Conservation (phyloP, 345 rosid genomes). For the Hibiscus syriacus region DNA sequence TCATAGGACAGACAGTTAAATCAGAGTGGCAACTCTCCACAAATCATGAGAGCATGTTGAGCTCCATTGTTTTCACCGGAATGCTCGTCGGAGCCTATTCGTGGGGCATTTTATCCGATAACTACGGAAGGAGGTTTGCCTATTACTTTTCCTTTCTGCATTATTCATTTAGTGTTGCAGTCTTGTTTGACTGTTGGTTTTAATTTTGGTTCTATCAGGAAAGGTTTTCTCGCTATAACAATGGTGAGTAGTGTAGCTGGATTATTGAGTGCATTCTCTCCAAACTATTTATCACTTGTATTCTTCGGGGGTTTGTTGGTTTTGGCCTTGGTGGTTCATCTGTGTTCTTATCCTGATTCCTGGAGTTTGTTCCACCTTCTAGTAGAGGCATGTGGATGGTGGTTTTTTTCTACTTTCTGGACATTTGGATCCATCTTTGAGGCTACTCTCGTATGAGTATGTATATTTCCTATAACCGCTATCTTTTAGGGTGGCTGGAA, state of each 20-base stretch:
- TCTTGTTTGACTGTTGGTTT: neutral
- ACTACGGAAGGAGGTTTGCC: slow-evolving; percentile 33
- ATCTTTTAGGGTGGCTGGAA: no score
- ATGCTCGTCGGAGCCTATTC: slow-evolving; percentile 43
- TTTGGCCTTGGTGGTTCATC: slow-evolving; percentile 55
- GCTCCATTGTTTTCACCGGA: slow-evolving; percentile 37
- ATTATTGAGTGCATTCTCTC: slow-evolving; percentile 45
- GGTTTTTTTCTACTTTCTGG: slow-evolving; percentile 43
- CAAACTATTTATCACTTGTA: slow-evolving; percentile 31
- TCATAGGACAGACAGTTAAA: slow-evolving; percentile 36
- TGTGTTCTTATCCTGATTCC: slow-evolving; percentile 45
- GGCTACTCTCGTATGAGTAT: slow-evolving; percentile 56
- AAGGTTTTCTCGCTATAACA: slow-evolving; percentile 34
- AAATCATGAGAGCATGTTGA: slow-evolving; percentile 26
- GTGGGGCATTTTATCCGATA: slow-evolving; percentile 43
- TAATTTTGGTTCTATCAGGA: slow-evolving; percentile 30
- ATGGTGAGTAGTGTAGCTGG: slow-evolving; percentile 44
- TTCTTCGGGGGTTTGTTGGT: slow-evolving; percentile 46
- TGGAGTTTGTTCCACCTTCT: slow-evolving; percentile 55
- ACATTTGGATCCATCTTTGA: slow-evolving; percentile 48
- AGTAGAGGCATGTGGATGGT: slow-evolving; percentile 58
- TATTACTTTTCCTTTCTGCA: neutral
- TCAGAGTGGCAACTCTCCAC: slow-evolving; percentile 38
- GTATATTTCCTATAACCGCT: neutral
- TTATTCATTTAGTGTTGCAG: no score